phyloP scores from a whole-genome alignment of 345 rosid genomes.

The Aethionema arabicum region DNA sequence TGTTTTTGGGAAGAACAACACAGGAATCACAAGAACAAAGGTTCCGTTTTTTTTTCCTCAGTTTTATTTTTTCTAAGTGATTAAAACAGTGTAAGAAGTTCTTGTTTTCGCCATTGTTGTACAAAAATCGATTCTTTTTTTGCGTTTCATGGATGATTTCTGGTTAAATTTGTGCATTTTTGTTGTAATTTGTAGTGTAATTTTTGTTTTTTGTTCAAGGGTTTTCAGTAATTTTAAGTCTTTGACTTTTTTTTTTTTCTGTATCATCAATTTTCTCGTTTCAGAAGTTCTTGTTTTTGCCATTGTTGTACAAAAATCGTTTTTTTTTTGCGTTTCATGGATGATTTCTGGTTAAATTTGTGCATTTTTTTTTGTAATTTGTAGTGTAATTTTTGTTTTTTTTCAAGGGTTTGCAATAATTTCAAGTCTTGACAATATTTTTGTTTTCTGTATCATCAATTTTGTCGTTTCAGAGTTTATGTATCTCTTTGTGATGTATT shows the following conservation, averaged over 20 bases:
- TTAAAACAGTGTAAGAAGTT: conserved; percentile 1
- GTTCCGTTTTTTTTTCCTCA: conserved; percentile 4
- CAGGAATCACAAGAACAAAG: conserved; percentile 25
- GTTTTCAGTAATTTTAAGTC: too few species aligned
- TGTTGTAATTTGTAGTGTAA: too few species aligned
- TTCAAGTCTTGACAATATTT: too few species aligned
- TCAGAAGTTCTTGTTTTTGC: neutral
- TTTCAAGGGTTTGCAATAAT: too few species aligned
- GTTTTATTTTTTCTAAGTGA: neutral
- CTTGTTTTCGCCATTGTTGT: neutral
- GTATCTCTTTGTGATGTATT: too few species aligned
- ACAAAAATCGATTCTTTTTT: neutral
- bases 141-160: conserved; percentile 2
- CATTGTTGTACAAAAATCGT: neutral
- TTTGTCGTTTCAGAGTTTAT: too few species aligned
- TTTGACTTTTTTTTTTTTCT: too few species aligned
- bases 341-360: conserved; percentile 7
- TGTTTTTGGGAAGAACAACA: conserved; percentile 40
- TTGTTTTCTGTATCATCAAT: too few species aligned
- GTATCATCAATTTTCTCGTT: too few species aligned
- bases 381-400: too few species aligned
- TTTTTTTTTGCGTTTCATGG: neutral
- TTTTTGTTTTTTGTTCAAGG: too few species aligned
- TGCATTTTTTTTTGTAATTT: neutral
- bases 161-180: conserved; percentile 3